phyloP scores from a whole-genome alignment of 768 basidiomycete genomes.

The Symmetrospora coprosmae region DNA sequence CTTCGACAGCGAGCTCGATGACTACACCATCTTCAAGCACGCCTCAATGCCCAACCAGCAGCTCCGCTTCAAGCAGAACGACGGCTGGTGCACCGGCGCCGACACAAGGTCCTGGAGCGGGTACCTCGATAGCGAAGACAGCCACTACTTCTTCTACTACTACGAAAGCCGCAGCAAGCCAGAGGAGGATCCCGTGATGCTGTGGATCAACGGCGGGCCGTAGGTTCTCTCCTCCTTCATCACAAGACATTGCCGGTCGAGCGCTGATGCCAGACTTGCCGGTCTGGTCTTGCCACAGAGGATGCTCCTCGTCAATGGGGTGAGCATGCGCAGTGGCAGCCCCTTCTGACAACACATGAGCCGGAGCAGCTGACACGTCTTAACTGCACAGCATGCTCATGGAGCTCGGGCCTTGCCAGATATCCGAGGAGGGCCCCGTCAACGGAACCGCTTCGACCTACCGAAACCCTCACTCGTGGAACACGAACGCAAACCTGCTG shows the following conservation, averaged over 20 bases:
- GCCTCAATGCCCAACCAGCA: neutral
- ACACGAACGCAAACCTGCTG: conserved; percentile 6
- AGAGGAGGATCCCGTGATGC: neutral
- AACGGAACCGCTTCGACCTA: conserved; percentile 11
- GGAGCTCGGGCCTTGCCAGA: conserved; percentile 14
- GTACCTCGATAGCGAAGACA: conserved; percentile 10
- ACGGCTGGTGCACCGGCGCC: conserved; percentile 5
- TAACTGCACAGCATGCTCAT: conserved; percentile 15
- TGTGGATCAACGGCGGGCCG: conserved; percentile 21
- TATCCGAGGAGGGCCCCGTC: neutral
- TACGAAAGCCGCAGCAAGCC: conserved; percentile 12
- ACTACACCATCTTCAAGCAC: conserved; percentile 16
- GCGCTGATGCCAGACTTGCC: too few species aligned
- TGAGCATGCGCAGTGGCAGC: too few species aligned
- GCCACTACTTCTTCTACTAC: conserved; percentile 17
- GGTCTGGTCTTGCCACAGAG: too few species aligned
- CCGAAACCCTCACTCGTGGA: conserved; percentile 9
- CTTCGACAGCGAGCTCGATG: neutral
- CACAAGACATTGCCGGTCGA: too few species aligned
- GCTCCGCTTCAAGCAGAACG: conserved; percentile 10
- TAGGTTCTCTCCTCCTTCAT: too few species aligned
- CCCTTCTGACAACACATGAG: too few species aligned
- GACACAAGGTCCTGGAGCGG: conserved; percentile 1
- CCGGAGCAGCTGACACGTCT: too few species aligned
- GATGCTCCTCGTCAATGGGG: too few species aligned